phyloP scores from a whole-genome alignment of 73 alveolate species.

The Diophrys sp. region DNA sequence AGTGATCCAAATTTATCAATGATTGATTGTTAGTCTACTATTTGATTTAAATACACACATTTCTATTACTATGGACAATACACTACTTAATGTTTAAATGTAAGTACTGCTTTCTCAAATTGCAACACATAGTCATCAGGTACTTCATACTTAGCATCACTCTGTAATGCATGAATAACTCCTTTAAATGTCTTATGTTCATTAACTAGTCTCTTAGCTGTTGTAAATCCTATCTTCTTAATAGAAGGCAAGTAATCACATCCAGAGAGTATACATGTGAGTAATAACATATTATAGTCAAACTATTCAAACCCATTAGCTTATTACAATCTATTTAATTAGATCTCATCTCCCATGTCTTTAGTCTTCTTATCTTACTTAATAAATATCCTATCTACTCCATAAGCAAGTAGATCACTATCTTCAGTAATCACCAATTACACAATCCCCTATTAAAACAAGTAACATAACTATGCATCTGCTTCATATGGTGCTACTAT shows the following conservation, averaged over 20 bases:
- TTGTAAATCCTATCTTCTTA: slow-evolving; percentile 89
- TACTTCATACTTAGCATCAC: slow-evolving; percentile 53
- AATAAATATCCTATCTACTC: slow-evolving; percentile 81
- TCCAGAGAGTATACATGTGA: slow-evolving; percentile 89
- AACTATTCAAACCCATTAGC: slow-evolving; percentile 8
- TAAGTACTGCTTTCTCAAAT: slow-evolving; percentile 86
- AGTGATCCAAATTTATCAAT: slow-evolving; percentile 41
- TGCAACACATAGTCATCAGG: slow-evolving; percentile 79
- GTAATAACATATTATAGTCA: slow-evolving; percentile 47
- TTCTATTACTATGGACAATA: slow-evolving; percentile 88
- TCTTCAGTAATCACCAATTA: slow-evolving; percentile 96
- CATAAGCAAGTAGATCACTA: slow-evolving; percentile 96
- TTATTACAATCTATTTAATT: neutral
- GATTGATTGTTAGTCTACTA: slow-evolving; percentile 46
- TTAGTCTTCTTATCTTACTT: slow-evolving; percentile 62
- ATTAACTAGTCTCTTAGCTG: slow-evolving; percentile 3
- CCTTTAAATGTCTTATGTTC: slow-evolving; percentile 13
- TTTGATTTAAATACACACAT: slow-evolving; percentile 54
- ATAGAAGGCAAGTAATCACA: slow-evolving; percentile 92
- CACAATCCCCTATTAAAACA: slow-evolving; percentile 74
- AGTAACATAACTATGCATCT: slow-evolving; percentile 96
- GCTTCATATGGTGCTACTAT: slow-evolving; percentile 99
- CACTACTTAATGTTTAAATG: slow-evolving; percentile 90
- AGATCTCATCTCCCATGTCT: slow-evolving; percentile 17
- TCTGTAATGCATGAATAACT: slow-evolving; percentile 43